Percentiles rank a stretch among this genome's conserved stretches.
These are phyloP conservation scores for Arthrobotrys musiformis DNA, from an alignment of 2,329 filamentous ascomycete species.

Conservation along the genomic window DNA sequence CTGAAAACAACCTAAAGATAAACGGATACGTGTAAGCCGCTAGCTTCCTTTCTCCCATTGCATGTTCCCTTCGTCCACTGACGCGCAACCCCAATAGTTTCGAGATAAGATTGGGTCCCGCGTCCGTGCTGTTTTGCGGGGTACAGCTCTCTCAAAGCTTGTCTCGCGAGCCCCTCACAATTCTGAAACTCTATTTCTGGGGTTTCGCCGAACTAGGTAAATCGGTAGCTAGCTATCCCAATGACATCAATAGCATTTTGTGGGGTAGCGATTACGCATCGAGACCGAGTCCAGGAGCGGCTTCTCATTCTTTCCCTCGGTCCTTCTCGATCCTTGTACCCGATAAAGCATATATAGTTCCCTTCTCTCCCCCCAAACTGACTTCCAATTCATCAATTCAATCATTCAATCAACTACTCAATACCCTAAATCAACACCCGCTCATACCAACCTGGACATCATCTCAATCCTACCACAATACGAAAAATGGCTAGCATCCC, in stretches of 20 bases:
- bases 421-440: background rate
- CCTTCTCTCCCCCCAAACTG: background rate
- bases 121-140: constrained; percentile 8
- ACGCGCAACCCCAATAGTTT: constrained; percentile 22
- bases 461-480: constrained; percentile 48
- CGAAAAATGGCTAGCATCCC: constrained; percentile 68
- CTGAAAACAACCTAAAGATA: constrained; percentile 13
- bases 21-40: background rate
- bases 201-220: constrained; percentile 21
- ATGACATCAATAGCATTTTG: constrained; percentile 13
- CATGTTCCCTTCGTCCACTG: constrained; percentile 47
- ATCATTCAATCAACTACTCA: constrained; percentile 1
- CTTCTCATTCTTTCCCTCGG: constrained; percentile 30
- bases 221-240: background rate
- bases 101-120: constrained; percentile 20
- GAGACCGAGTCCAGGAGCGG: constrained; percentile 5
- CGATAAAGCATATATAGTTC: constrained; percentile 35
- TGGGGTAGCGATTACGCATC: constrained; percentile 13
- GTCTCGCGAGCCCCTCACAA: background rate
- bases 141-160: constrained; percentile 9
- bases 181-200: constrained; percentile 24
- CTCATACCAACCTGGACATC: constrained; percentile 22
- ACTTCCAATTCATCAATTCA: constrained; percentile 6
- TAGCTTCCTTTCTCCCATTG: constrained; percentile 48
- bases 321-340: constrained; percentile 40